A percentile compares a stretch with the other conserved stretches of the same genome.
phyloP scores from a whole-genome alignment of 352 stramenopile species.

The Pythium monospermum region DNA sequence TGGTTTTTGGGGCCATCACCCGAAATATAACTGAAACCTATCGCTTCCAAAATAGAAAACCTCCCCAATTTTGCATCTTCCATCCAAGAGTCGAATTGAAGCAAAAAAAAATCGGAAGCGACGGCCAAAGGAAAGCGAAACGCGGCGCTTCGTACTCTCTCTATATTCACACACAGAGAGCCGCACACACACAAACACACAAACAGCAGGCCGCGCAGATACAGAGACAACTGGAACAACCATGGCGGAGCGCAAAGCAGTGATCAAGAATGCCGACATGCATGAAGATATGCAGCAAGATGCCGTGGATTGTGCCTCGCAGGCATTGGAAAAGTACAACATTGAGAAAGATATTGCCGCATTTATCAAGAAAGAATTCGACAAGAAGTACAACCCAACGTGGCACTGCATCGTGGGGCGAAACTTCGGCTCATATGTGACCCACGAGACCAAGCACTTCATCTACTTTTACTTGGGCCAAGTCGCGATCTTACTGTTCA shows the following conservation, averaged over 20 bases:
- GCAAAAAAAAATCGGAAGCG: neutral
- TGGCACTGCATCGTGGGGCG: slow-evolving; percentile 95
- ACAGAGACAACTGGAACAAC: slow-evolving; percentile 6
- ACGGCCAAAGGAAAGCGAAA: neutral
- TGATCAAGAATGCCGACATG: slow-evolving; percentile 99
- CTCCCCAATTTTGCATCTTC: neutral
- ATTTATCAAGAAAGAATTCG: slow-evolving; percentile 92
- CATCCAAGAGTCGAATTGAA: slow-evolving; percentile 1
- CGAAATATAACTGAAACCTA: neutral
- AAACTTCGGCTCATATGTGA: slow-evolving; percentile 94
- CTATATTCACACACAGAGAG: neutral
- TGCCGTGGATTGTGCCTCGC: slow-evolving; percentile 96
- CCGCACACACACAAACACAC: neutral
- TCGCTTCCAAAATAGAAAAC: slow-evolving; percentile 9
- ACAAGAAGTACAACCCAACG: slow-evolving; percentile 91
- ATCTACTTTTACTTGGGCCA: slow-evolving; percentile 96
- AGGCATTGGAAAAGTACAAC: slow-evolving; percentile 99
- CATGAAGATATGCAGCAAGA: slow-evolving; percentile 99
- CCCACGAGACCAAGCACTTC: slow-evolving; percentile 92
- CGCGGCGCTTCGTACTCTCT: no score
- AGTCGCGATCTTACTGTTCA: slow-evolving; percentile 92
- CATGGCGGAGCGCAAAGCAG: slow-evolving; percentile 95
- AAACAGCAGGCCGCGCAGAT: no score
- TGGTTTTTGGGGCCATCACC: neutral
- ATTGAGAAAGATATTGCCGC: slow-evolving; percentile 97